These are phyloP conservation scores for Yarrowia hollandica DNA, from an alignment of 805 yeast species.

Conservation along the genomic window DNA sequence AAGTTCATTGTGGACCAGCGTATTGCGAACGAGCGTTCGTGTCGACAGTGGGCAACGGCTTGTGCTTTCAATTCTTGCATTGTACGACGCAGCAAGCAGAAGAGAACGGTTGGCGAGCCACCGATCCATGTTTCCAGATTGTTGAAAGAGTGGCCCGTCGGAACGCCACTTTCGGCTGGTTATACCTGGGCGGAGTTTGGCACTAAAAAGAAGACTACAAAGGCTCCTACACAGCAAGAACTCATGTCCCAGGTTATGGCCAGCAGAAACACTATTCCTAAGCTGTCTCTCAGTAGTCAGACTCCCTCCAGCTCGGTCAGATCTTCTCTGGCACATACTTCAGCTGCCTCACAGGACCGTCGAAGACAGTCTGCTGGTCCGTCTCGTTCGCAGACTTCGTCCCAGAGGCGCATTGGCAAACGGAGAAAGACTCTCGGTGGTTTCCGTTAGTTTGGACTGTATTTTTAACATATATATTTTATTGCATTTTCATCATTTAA, in stretches of 20 bases:
- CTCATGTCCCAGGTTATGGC: not conserved
- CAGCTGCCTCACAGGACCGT: not conserved
- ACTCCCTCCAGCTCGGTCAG: not conserved
- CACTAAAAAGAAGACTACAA: not conserved
- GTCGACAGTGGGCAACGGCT: not conserved
- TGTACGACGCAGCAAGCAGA: not conserved
- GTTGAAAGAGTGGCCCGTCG: not conserved
- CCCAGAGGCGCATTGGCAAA: not conserved
- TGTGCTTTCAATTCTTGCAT: not conserved
- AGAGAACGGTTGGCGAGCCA: not conserved
- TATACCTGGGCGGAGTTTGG: not conserved
- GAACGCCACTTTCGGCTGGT: not conserved
- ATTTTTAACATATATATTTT: not conserved
- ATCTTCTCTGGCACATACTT: not conserved
- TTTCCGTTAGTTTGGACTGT: not conserved
- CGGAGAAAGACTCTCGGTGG: slow-evolving; percentile 5
- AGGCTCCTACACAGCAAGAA: not conserved
- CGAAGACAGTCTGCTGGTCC: not conserved
- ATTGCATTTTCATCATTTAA: not conserved
- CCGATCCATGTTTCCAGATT: not conserved
- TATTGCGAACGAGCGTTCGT: not conserved
- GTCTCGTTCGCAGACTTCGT: not conserved
- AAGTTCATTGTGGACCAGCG: not conserved
- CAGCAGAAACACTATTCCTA: slow-evolving; percentile 4
- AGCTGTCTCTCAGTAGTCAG: slow-evolving; percentile 1